Evolutionary conservation across 306 rosid species (phyloP).

Genomic region (Lathyrus sativus): DNA sequence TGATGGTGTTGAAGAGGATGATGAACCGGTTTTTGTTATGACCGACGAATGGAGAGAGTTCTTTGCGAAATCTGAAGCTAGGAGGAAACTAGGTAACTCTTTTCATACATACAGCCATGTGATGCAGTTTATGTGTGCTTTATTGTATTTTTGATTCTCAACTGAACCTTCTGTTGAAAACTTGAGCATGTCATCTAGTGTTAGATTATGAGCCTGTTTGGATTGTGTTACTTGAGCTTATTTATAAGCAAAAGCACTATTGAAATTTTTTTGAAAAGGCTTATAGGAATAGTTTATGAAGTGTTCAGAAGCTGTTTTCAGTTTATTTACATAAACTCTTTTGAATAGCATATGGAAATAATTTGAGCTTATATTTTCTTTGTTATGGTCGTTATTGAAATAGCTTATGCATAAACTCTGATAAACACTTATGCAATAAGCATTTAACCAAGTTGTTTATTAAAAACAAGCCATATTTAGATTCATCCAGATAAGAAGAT

Average conservation of each 20-base stretch:
- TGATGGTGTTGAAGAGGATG: slow-evolving; percentile 63
- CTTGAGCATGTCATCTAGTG: too few species aligned
- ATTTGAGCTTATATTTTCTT: too few species aligned
- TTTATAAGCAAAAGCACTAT: not conserved
- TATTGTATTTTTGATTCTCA: slow-evolving; percentile 10
- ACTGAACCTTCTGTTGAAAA: too few species aligned
- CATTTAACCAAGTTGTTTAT: too few species aligned
- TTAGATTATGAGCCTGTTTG: not conserved
- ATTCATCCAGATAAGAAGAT: slow-evolving; percentile 21
- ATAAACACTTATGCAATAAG: not conserved
- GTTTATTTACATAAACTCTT: not conserved
- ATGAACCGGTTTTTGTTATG: slow-evolving; percentile 69
- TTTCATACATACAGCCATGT: not conserved
- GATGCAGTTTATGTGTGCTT: slow-evolving; percentile 9
- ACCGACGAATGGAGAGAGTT: slow-evolving; percentile 83
- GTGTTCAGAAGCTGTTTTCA: not conserved
- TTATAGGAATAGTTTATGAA: not conserved
- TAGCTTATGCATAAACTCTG: not conserved
- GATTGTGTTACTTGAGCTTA: not conserved
- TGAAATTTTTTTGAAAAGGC: not conserved
- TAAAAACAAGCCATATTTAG: not conserved
- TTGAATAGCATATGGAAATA: too few species aligned
- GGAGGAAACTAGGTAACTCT: slow-evolving; percentile 56
- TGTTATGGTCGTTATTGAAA: too few species aligned
- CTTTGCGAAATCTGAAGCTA: slow-evolving; percentile 75